Base-by-base conservation (phyloP, 108 stramenopile species). In the Discostella pseudostelligera region DNA sequence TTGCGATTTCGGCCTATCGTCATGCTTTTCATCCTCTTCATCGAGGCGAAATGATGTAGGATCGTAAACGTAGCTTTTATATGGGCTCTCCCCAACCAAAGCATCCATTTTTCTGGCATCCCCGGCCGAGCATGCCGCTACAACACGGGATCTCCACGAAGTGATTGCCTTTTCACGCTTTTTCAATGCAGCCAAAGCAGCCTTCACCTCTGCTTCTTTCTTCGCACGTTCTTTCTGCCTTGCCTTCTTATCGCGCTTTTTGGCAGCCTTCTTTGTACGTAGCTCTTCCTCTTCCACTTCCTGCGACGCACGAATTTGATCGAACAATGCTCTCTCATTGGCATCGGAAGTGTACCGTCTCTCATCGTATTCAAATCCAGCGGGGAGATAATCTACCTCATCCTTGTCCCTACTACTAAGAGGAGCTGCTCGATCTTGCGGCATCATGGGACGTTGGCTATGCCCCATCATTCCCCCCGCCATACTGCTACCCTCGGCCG, bases 211-310 rank as follows among this genome's bases (percentile, higher is more conserved):
- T 8, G 86, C 84, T 61, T 88, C 86, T 56, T 79, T 81, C 59
- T 77, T 83, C 42, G 56, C 68, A 39, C 83, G 81, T 67, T 86
- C 82, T 44, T 87, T 86, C 32, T 83, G 70, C 12, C 86, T 78
- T 40, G 82, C 76, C 43, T 87, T 87, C 66, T 85, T 92, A 70
- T 92, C 84, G 17, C 86, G 78, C 56, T 83, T 81, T 49, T 86
- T 86, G 43, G 79, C 79, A 16, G 85, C 83, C 45, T 59, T 58
- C 36, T 68, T 68, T 46, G 80, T 76, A 22, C 70, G 72, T 29
- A 81, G 76, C 45, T 88, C 87, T 21, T 69, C 76, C 59, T 88
- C 86, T 43, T 73, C 44, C 8, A 75, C 78, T 45, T 87, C 83
- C 13, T 61, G 49, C 0, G 22, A 20, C 28, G 11, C 17, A 35